These are phyloP conservation scores for Protomyces arabidopsidicola DNA, from an alignment of 1,139 yeast genomes.

Conservation along the genomic window DNA sequence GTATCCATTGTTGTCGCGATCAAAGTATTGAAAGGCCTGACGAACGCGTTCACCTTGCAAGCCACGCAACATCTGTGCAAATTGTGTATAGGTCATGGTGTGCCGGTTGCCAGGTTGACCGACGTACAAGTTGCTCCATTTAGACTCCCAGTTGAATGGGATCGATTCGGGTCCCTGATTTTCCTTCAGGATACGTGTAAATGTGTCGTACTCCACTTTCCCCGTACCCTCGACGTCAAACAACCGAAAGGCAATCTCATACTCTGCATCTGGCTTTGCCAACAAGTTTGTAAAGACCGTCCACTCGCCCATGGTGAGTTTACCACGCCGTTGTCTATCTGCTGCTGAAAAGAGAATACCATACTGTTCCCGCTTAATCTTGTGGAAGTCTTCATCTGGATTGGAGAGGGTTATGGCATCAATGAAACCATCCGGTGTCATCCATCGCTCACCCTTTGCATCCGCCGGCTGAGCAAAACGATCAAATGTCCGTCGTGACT, in stretches of 20 bases:
- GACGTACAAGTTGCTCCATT: constrained; percentile 45
- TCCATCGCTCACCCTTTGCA: not conserved
- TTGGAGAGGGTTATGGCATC: constrained; percentile 14
- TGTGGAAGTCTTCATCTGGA: constrained; percentile 43
- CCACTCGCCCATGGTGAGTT: constrained; percentile 18
- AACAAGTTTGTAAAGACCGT: constrained; percentile 24
- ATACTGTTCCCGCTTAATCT: constrained; percentile 44
- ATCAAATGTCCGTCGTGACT: constrained; percentile 17
- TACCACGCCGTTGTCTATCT: constrained; percentile 9
- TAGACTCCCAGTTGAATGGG: constrained; percentile 46
- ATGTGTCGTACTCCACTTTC: constrained; percentile 42
- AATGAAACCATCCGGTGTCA: constrained; percentile 14
- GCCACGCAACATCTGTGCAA: constrained; percentile 47
- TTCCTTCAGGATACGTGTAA: constrained; percentile 41
- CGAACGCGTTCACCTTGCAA: constrained; percentile 47
- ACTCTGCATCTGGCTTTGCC: constrained; percentile 39
- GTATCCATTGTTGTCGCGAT: constrained; percentile 42
- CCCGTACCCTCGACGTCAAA: constrained; percentile 44
- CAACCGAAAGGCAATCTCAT: constrained; percentile 46
- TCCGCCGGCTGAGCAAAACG: constrained; percentile 7
- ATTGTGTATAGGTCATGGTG: constrained; percentile 43
- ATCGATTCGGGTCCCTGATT: constrained; percentile 41
- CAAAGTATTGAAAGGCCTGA: constrained; percentile 45
- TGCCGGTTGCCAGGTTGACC: constrained; percentile 44
- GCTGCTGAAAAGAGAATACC: constrained; percentile 47